phyloP scores from a whole-genome alignment of 768 basidiomycete genomes.

The Cantharellus anzutake region DNA sequence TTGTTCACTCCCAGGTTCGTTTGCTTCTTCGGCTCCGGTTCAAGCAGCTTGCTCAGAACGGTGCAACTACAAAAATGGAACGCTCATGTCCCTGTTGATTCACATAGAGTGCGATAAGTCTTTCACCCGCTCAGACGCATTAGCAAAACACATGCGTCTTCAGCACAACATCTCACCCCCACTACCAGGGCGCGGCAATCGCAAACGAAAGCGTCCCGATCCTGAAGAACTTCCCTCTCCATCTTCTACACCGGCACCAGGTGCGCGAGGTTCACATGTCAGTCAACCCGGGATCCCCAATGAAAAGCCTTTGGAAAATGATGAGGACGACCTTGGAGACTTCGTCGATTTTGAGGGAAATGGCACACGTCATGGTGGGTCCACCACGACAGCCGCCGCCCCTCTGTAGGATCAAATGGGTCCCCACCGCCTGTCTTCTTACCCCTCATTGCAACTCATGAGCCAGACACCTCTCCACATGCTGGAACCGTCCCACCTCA shows the following conservation, averaged over 20 bases:
- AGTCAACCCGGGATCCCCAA: slow-evolving; percentile 1
- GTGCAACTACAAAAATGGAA: not conserved
- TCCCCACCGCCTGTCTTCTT: not conserved
- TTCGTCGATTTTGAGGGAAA: not conserved
- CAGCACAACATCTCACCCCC: slow-evolving; percentile 5
- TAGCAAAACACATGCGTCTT: slow-evolving; percentile 8
- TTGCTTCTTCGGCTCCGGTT: not conserved
- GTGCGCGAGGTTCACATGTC: not conserved
- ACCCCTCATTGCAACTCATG: not conserved
- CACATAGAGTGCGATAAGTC: slow-evolving; percentile 77
- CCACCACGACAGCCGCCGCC: not conserved
- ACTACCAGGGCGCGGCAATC: slow-evolving; percentile 1
- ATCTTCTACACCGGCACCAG: not conserved
- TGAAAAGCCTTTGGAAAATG: not conserved
- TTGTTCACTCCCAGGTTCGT: slow-evolving; percentile 58
- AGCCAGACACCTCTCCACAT: not conserved
- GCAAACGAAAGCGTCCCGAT: slow-evolving; percentile 4
- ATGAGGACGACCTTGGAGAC: not conserved
- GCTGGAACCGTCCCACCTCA: too few species aligned
- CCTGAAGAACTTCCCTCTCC: not conserved
- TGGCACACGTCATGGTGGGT: not conserved
- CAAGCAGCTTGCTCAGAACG: not conserved
- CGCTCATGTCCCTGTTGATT: not conserved
- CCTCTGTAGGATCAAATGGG: not conserved
- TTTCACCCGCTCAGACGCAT: slow-evolving; percentile 43